Evolutionary conservation across 2,329 filamentous ascomycete genomes (phyloP), one percentile per base, ranked within the genome.

Genomic region (Stemphylium beticola): DNA sequence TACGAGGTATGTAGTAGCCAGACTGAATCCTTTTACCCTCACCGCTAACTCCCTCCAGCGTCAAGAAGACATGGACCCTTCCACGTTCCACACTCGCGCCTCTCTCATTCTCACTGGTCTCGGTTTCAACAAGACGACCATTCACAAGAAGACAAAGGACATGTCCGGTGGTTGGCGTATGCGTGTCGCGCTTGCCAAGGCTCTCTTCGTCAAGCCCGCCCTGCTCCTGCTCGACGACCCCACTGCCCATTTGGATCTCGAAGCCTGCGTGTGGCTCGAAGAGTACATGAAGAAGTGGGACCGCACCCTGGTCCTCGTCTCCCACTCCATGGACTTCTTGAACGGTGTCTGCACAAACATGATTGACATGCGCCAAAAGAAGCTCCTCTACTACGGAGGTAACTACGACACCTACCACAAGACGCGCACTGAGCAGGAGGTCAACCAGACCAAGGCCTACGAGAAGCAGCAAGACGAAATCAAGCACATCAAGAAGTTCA

Each of bases 131-230:
- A 98, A 98, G 84, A 81, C 80, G 68, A 99, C 96, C 52, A 98
- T 99, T 75, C 83, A 96, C 79, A 99, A 99, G 87, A 97, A 96
- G 87, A 99, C 96, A 71, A 99, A 98, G 86, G 96, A 99, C 78
- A 99, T 99, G 96, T 99, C 95, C 65, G 95, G 95, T 91, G 95
- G 95, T 70, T 99, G 95, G 95, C 88, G 93, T 84, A 99, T 99
- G 95, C 92, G 96, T 85, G 95, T 99, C 55, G 95, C 95, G 53
- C 88, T 99, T 58, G 95, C 85, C 76, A 97, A 98, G 84, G 95
- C 95, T 53, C 88, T 99, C 48, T 99, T 99, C 83, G 93, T 99
- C 81, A 96, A 96, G 85, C 95, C 96, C 32, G 95, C 92, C 15
- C 85, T 99, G 53, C 87, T 99, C 45, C 85, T 99, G 65, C 92